These are phyloP conservation scores for Globisporangium mamillatum DNA, from an alignment of 352 stramenopile species.

Conservation along the genomic window DNA sequence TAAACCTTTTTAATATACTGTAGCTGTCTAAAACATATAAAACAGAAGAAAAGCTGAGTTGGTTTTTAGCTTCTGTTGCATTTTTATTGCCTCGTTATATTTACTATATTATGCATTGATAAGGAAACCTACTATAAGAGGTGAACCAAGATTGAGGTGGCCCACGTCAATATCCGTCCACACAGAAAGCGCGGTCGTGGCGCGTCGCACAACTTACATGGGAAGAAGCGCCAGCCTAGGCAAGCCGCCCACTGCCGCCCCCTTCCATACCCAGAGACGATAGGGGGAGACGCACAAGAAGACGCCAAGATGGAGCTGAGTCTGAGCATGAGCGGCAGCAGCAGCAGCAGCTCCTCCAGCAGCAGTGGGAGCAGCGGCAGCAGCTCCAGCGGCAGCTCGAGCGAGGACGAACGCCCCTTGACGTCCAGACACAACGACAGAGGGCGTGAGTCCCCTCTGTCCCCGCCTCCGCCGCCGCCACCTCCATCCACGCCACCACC, in stretches of 20 bases:
- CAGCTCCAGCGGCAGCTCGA: slow-evolving; percentile 43
- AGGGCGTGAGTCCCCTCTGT: slow-evolving; percentile 25
- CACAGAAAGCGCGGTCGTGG: slow-evolving; percentile 3
- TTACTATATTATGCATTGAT: background rate
- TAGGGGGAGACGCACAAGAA: background rate
- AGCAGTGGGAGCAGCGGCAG: slow-evolving; percentile 30
- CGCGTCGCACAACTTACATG: slow-evolving; percentile 8
- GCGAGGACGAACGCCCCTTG: slow-evolving; percentile 31
- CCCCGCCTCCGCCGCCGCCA: slow-evolving; percentile 25
- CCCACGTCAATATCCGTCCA: slow-evolving; percentile 4
- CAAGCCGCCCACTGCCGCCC: background rate
- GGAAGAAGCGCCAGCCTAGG: slow-evolving; percentile 8
- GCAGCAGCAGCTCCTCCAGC: slow-evolving; percentile 23
- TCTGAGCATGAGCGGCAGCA: slow-evolving; percentile 29
- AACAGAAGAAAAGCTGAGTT: no score
- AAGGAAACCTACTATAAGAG: background rate
- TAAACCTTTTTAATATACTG: background rate
- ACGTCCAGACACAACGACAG: slow-evolving; percentile 18
- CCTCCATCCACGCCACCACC: slow-evolving; percentile 26
- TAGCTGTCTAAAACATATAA: background rate
- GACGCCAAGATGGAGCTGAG: slow-evolving; percentile 8
- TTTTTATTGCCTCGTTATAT: no score
- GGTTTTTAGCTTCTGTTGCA: no score
- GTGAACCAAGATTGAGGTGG: background rate
- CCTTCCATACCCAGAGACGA: background rate